Percentiles rank a stretch among this genome's conserved stretches.
Evolutionary conservation across 1,139 yeast species (phyloP).

Genomic region (Saccharomyces hybrid): DNA sequence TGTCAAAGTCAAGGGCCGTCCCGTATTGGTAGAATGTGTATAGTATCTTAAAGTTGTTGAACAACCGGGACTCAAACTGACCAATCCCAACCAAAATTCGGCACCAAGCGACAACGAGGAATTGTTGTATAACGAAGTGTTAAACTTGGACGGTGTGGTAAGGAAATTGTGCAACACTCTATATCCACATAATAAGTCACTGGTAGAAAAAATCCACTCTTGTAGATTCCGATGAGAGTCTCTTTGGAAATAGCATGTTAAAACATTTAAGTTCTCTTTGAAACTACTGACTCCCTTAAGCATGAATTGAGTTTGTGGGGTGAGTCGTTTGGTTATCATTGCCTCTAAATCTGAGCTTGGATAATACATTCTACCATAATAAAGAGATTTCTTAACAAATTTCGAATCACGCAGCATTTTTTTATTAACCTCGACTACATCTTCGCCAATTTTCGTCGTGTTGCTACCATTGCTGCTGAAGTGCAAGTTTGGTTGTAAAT

Average conservation of each 20-base stretch:
- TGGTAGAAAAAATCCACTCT: conserved; percentile 80
- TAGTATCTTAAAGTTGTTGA: conserved; percentile 81
- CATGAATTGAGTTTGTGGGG: conserved; percentile 48
- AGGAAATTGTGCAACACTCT: conserved; percentile 71
- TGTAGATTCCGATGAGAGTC: conserved; percentile 59
- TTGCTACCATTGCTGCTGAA: conserved; percentile 4
- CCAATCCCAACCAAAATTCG: conserved; percentile 84
- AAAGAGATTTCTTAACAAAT: conserved; percentile 30
- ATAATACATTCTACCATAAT: conserved; percentile 81
- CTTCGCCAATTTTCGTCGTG: not conserved
- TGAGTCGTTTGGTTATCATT: conserved; percentile 62
- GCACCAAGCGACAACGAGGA: conserved; percentile 62
- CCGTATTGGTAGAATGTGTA: conserved; percentile 78
- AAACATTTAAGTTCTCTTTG: conserved; percentile 42
- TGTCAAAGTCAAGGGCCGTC: conserved; percentile 85
- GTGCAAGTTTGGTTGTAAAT: conserved; percentile 42
- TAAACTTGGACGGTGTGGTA: conserved; percentile 33
- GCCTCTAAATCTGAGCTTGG: conserved; percentile 89
- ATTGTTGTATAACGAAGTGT: conserved; percentile 35
- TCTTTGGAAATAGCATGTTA: conserved; percentile 68
- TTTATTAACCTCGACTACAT: conserved; percentile 7
- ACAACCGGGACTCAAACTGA: conserved; percentile 75
- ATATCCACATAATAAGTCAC: conserved; percentile 80
- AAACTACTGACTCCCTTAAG: conserved; percentile 73
- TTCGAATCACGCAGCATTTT: not conserved